Evolutionary conservation across 129 eudicot genomes (phyloP), one percentile per base, ranked within the genome.

Genomic region (Flaveria trinervia): DNA sequence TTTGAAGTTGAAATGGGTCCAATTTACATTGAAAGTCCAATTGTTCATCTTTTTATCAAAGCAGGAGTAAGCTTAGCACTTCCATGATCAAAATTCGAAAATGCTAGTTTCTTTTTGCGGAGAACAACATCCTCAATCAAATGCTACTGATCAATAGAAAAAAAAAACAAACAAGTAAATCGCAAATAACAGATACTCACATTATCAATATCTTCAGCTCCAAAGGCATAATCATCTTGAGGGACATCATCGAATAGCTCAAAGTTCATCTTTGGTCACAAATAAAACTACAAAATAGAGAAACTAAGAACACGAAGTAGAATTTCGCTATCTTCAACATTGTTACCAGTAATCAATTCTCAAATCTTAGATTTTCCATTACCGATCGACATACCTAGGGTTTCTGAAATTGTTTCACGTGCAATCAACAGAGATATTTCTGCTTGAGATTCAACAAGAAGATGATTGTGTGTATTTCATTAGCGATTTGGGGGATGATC

Each of bases 221-320:
- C 86, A 70, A 70, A 82, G 33, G 76, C 68, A 52, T 87, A 89
- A 69, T 86, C 96, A 18, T 89, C 97, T 12, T 83, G 76, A 15
- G 59, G 33, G 41, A 51, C 84, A 3, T 87, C 92, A 4, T 83
- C 71, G 33, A 86, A 84, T 54, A 84, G 76, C 51, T 89, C 93
- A 79, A 87, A 80, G 45, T 92, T 96, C 97, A 92, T 89, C 18
- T 59, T 51, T 36, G 72, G 60, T 65, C 72, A 28, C 52, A 82
- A n/a, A 64, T 36, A 73, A 74, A 79, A 71, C 90, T 74, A 70
- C 68, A 75, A 59, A 69, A 12, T 28, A 23, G 12, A 82, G 43
- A 13, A 70, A 76, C 70, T 57, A 15, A 62, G 45, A 73, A 1
- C 60, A 49, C 17, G 30, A 56, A 28, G 71, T 46, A 46, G 23